Evolutionary conservation across 179 eudicot species (phyloP), one percentile per base, ranked within the genome.

Genomic region (Beta macrorhiza): DNA sequence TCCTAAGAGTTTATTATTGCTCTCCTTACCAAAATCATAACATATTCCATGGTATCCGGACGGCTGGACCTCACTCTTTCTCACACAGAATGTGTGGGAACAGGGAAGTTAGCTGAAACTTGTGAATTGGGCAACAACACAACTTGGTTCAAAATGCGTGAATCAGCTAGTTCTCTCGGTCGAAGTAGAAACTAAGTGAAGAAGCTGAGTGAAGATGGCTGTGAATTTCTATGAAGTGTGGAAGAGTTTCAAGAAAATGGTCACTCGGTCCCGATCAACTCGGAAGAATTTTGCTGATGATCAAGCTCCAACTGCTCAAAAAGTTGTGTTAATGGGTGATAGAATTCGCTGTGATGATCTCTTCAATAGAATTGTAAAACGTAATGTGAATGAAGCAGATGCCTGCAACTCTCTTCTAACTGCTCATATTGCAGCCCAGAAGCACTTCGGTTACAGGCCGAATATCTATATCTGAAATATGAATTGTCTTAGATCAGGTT

Each of bases 371-470:
- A 13, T n/a, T 57, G 70, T 7, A 57, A 58, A 6, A 4, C 52
- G 7, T 16, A 56, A 13, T 63, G 56, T 0, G 22, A 15, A 2
- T 0, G 55, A 71, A 58, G 57, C 55, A 58, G 53, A 58, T 20
- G 67, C n/a, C 25, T n/a, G 15, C 71, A 37, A 37, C 42, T 61
- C 37, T 10, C 22, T 7, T 72, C 2, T 71, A 20, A 55, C 68
- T 79, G 53, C 67, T 42, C 65, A 47, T 5, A 59, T 79, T 9
- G 77, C 77, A 45, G 77, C 82, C 16, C 77, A 79, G 59, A 79
- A 71, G 63, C 22, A 59, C 25, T 79, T 47, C 47, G 16, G 29
- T 0, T 58, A 61, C 58, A 55, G 71, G 49, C 71, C 20, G 5
- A 71, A 79, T 19, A 15, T 79, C 14, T 55, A 1, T 19, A 4